Evolutionary conservation across 2,329 filamentous ascomycete genomes (phyloP), one percentile per base, ranked within the genome.

Genomic region (Phialophora verrucosa): DNA sequence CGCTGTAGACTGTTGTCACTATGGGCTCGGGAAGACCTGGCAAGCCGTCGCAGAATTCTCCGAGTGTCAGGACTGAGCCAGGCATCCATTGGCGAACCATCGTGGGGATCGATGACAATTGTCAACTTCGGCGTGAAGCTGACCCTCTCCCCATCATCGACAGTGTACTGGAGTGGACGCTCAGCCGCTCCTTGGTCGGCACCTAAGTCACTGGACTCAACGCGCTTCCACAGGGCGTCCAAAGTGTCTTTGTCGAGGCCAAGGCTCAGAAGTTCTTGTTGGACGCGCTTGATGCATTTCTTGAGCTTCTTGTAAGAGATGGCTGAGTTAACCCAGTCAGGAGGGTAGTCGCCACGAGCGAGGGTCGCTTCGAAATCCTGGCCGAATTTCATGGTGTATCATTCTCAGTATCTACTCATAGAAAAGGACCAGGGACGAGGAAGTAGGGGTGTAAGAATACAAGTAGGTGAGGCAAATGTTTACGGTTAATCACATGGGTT

Each of bases 241-340:
- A 96, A 80, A 1, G 90, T 92, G 10, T 89, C 84, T 4, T 86
- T 85, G 70, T 91, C 90, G 32, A 96, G 85, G 7, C 92, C 92
- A 14, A 94, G 80, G 38, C 84, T 83, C 49, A 83, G 80, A 60
- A 96, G 83, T 80, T 96, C 91, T 59, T 82, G 80, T 70, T 89
- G 87, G 58, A 96, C 89, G 75, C 89, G 89, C 75, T 93, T 94
- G 75, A 96, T 89, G 78, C 91, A 91, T 81, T 96, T 96, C 79
- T 96, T 96, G 64, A 96, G 85, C 77, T 92, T 87, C 53, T 89
- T 86, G 76, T 96, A 96, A 2, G 91, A 91, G 68, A 96, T 91
- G 57, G 92, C 92, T 31, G 88, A 88, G 53, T 90, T 84, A 57
- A 93, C 79, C 85, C 85, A 87, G 75, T 89, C 87, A 58, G 85